phyloP scores from a whole-genome alignment of 306 rosid genomes.

The Quercus wislizeni region DNA sequence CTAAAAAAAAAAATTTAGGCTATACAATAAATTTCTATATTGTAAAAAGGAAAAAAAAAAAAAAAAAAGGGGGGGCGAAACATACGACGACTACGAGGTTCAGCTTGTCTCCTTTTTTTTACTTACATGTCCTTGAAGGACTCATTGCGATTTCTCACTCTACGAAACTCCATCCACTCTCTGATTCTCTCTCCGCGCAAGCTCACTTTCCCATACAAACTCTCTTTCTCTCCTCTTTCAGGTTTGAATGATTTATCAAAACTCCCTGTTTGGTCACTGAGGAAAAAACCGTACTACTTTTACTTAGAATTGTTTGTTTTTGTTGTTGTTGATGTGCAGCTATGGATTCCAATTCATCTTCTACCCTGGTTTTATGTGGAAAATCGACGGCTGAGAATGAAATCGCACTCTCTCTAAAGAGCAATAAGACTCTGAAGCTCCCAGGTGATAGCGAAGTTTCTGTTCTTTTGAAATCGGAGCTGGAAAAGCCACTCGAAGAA shows the following conservation, averaged over 20 bases:
- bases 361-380: slow-evolving; percentile 58
- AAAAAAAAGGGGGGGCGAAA: too few species aligned
- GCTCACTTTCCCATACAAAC: slow-evolving; percentile 1
- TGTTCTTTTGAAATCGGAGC: slow-evolving; percentile 49
- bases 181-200: slow-evolving; percentile 3
- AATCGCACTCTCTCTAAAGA: slow-evolving; percentile 51
- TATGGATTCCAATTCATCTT: slow-evolving; percentile 34
- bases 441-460: slow-evolving; percentile 40
- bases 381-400: slow-evolving; percentile 60
- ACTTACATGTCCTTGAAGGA: slow-evolving; percentile 10
- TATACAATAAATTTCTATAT: too few species aligned
- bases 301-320: neutral
- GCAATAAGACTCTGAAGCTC: slow-evolving; percentile 53
- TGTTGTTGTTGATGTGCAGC: slow-evolving; percentile 28
- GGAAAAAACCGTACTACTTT: neutral
- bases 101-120: too few species aligned
- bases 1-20: too few species aligned
- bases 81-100: too few species aligned
- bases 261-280: slow-evolving; percentile 2
- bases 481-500: slow-evolving; percentile 30
- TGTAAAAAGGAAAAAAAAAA: too few species aligned
- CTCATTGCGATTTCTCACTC: slow-evolving; percentile 13
- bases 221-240: slow-evolving; percentile 23
- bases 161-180: slow-evolving; percentile 8
- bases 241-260: slow-evolving; percentile 27